Base-by-base conservation (phyloP, 257 asterid genomes). In the Gardenia jasminoides region DNA sequence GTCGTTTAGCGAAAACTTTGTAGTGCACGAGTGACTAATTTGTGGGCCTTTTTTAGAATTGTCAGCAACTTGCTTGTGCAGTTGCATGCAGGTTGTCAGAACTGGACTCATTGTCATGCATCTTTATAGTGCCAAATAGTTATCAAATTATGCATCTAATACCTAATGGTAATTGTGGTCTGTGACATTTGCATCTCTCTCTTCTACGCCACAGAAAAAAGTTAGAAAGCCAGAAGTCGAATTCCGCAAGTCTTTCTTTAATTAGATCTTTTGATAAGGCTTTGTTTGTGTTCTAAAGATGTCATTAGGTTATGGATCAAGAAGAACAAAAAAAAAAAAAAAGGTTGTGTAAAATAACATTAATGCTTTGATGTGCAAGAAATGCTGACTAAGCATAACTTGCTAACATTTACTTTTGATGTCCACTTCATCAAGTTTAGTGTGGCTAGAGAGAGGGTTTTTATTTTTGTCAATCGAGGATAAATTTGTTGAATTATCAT, bases 81-180 rank as follows among this genome's bases (percentile, higher is more conserved):
- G 52, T 72, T 61, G 73, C 73, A 31, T 79, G 79, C 79, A 73
- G 46, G 72, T 48, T 72, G 76, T 56, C 76, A 69, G 16, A 33
- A 59, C 28, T 33, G 58, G 65, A 24, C 22, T 70, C 54, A 41
- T 11, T 43, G 6, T 52, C n/a, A 68, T 67, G 67, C 19, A 26
- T 78, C 26, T 20, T 9, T 26, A 43, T 9, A 12, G 9, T 58
- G 43, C 46, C 31, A 70, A 58, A 44, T 7, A 67, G 15, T 36
- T 39, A 56, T 54, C n/a, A 6, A 70, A 13, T 20, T 19, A 22
- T 48, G 33, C 48, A 71, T 50, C 62, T 2, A 77, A 76, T 48
- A 2, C 54, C 54, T 24, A 77, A 77, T 46, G 6, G 7, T 3
- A 44, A 13, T 52, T 4, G 65, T 73, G 67, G 66, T 36, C 7